Evolutionary conservation across 495 filamentous ascomycete species (phyloP).

Genomic region (Aspergillus conjunctus): DNA sequence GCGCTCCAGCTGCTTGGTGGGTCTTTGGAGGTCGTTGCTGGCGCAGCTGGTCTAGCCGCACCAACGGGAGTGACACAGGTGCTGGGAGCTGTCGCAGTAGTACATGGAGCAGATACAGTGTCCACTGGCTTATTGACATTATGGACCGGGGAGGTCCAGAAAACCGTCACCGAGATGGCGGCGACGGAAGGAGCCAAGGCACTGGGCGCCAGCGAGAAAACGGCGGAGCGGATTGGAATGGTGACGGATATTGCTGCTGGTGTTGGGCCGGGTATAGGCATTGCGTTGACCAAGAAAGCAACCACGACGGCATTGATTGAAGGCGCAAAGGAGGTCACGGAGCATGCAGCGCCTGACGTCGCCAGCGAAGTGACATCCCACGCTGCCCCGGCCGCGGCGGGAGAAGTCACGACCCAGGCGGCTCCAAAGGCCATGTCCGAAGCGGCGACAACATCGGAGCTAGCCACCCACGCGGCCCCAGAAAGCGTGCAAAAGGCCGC

Average conservation of each 20-base stretch:
- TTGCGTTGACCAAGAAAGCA: not conserved
- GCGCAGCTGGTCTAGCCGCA: not conserved
- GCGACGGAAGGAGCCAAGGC: not conserved
- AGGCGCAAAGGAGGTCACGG: not conserved
- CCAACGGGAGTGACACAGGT: not conserved
- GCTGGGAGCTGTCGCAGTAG: not conserved
- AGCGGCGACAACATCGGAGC: not conserved
- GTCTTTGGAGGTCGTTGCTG: not conserved
- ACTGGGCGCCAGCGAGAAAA: not conserved
- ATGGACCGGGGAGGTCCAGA: not conserved
- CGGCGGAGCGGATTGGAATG: not conserved
- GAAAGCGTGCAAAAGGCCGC: not conserved
- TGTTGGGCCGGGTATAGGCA: not conserved
- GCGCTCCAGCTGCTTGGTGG: not conserved
- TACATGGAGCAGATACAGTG: not conserved
- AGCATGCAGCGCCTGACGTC: not conserved
- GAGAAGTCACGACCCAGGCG: not conserved
- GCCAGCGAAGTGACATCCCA: not conserved
- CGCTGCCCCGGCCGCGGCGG: not conserved
- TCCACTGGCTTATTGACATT: not conserved
- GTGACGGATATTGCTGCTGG: not conserved
- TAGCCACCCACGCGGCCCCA: not conserved
- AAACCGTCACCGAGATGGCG: not conserved
- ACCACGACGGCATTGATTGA: not conserved
- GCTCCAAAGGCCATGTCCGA: not conserved